Conservation (phyloP, 2,329 filamentous ascomycete species). For the Aphanoascus verrucosus region DNA sequence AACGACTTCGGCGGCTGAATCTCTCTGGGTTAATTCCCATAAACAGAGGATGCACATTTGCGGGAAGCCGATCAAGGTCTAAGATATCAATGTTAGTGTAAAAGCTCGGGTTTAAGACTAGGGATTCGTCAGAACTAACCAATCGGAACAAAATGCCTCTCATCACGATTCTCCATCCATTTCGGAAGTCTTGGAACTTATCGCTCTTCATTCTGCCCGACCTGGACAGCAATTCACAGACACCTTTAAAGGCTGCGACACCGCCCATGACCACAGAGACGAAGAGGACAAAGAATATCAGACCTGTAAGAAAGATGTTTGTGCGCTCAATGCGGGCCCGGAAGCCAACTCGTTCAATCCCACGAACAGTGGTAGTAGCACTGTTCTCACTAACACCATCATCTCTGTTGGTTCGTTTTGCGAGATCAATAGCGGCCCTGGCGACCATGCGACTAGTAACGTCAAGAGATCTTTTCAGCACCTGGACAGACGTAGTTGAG, state of each 20-base stretch:
- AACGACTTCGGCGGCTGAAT: constrained; percentile 77
- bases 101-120: background rate
- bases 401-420: constrained; percentile 43
- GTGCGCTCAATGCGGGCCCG: constrained; percentile 72
- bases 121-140: constrained; percentile 25
- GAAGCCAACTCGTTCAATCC: constrained; percentile 85
- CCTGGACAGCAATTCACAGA: constrained; percentile 66
- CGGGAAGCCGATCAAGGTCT: constrained; percentile 77
- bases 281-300: constrained; percentile 81
- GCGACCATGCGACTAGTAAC: constrained; percentile 21
- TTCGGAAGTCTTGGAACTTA: constrained; percentile 86
- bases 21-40: constrained; percentile 81
- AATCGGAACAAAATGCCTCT: constrained; percentile 91
- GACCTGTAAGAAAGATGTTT: constrained; percentile 85
- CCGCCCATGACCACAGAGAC: constrained; percentile 61
- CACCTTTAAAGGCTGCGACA: constrained; percentile 68
- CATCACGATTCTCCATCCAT: constrained; percentile 83
- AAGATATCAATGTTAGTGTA: constrained; percentile 8
- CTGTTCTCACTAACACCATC: constrained; percentile 44
- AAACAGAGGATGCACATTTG: constrained; percentile 83
- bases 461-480: constrained; percentile 55
- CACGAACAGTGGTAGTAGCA: constrained; percentile 50
- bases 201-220: constrained; percentile 69
- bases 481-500: constrained; percentile 66
- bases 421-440: constrained; percentile 33